Evolutionary conservation across 202 grass and related monocot species (phyloP), one percentile per base, ranked within the genome.

Genomic region (Zizania palustris): DNA sequence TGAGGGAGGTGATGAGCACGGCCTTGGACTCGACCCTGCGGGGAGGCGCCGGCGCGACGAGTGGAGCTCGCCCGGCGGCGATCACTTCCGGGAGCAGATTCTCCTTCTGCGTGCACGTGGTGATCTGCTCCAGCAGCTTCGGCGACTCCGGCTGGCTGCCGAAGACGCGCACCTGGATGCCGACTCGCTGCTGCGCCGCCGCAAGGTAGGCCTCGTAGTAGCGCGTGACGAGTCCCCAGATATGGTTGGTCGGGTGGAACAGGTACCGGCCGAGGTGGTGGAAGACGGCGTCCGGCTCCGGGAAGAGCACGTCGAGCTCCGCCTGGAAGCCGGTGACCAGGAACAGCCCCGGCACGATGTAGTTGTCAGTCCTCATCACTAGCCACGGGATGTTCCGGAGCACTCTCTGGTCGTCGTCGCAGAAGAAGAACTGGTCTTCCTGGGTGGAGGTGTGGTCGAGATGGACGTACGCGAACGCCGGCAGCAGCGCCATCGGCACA

Each of bases 331-430:
- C 39, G 40, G 57, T 42, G 43, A 79, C 57, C 21, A 88, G 61
- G 72, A 91, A 91, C 36, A 91, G 53, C 39, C 77, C 72, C 12
- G 85, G 89, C 72, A 85, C 68, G 44, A 91, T 83, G 67, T 91
- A 91, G 66, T 28, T 73, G 80, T 91, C 79, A 9, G 89, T 88
- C 53, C 84, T 72, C 66, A 91, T 42, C 39, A 91, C 35, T 39
- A 91, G 38, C 89, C 89, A 91, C 55, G 65, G 80, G 61, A 84
- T 43, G 20, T 72, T 50, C 49, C 34, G 10, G 13, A 91, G 65
- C 37, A 53, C 6, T 12, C n/a, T 40, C 65, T 91, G 89, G 69
- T 88, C 89, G 46, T 91, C 85, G 69, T 91, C 89, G 53, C 89
- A 91, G 71, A 85, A 91, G 72, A 91, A 87, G 3, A 79, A 33